Conservation (phyloP, 176 grass and related monocot genomes). For the Themeda triandra region DNA sequence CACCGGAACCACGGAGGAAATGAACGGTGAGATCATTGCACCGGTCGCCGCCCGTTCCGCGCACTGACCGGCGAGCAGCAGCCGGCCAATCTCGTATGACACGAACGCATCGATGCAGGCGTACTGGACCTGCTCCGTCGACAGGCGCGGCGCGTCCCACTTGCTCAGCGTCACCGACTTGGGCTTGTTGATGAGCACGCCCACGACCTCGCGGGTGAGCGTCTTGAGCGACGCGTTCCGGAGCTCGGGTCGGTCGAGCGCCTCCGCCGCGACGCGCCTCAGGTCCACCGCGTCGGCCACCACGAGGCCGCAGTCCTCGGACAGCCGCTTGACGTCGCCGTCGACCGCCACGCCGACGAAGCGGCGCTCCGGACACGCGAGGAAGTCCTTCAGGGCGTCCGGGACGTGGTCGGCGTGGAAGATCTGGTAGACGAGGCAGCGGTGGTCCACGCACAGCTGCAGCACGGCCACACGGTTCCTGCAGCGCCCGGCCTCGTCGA, state of each 20-base stretch:
- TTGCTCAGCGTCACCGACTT: slow-evolving; percentile 24
- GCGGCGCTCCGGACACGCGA: slow-evolving; percentile 14
- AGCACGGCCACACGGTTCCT: slow-evolving; percentile 37
- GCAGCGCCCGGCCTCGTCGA: background rate
- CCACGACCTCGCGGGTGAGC: slow-evolving; percentile 33
- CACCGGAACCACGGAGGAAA: background rate
- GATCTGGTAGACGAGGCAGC: slow-evolving; percentile 60
- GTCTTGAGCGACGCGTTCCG: slow-evolving; percentile 22
- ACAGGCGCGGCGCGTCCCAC: slow-evolving; percentile 34
- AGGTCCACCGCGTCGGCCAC: slow-evolving; percentile 35
- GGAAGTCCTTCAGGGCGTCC: slow-evolving; percentile 2
- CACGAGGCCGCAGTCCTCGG: slow-evolving; percentile 18
- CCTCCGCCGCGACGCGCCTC: slow-evolving; percentile 4
- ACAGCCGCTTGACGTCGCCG: slow-evolving; percentile 24
- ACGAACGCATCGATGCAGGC: slow-evolving; percentile 55
- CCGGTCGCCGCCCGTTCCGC: background rate
- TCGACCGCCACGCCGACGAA: slow-evolving; percentile 54
- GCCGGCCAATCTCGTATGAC: slow-evolving; percentile 49
- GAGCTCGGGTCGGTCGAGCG: slow-evolving; percentile 22
- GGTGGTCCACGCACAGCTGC: slow-evolving; percentile 62
- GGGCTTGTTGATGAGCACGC: slow-evolving; percentile 29
- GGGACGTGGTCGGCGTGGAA: slow-evolving; percentile 33
- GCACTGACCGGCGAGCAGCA: slow-evolving; percentile 3
- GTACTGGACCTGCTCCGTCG: slow-evolving; percentile 34
- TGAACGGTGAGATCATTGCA: background rate